Evolutionary conservation across 2,329 filamentous ascomycete genomes (phyloP).

Genomic region (Chaetomium olivaceum): DNA sequence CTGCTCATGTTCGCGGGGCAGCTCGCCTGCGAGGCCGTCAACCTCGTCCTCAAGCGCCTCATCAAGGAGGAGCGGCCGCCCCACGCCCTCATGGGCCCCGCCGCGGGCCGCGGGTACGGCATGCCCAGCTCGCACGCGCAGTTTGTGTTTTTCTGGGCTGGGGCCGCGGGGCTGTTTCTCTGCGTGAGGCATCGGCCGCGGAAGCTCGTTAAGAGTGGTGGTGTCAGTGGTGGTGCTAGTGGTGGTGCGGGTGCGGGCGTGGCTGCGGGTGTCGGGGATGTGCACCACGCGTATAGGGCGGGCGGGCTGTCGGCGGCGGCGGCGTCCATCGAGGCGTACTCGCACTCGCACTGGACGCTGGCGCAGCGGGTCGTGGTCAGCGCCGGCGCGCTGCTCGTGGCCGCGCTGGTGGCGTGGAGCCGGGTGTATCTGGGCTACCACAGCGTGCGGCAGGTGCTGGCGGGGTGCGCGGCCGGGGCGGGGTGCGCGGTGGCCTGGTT

Average conservation of each 20-base stretch:
- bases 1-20: constrained; percentile 89
- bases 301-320: constrained; percentile 18
- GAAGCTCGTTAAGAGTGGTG: constrained; percentile 39
- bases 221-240: constrained; percentile 1
- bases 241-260: background rate
- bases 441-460: constrained; percentile 82
- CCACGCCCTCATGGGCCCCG: constrained; percentile 36
- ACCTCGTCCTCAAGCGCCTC: constrained; percentile 83
- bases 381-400: constrained; percentile 59
- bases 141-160: constrained; percentile 88
- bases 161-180: constrained; percentile 82
- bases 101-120: constrained; percentile 68
- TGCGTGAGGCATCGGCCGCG: constrained; percentile 71
- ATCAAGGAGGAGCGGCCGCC: constrained; percentile 90
- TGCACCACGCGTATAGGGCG: constrained; percentile 16
- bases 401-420: constrained; percentile 73
- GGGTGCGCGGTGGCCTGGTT: constrained; percentile 80
- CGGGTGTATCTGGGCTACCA: constrained; percentile 93
- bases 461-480: constrained; percentile 70
- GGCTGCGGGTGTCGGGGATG: background rate
- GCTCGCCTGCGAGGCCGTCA: constrained; percentile 85
- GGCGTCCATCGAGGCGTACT: constrained; percentile 36
- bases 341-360: constrained; percentile 59
- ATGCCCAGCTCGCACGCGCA: constrained; percentile 96
- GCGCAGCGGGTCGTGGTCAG: constrained; percentile 58